A percentile compares a stretch with the other conserved stretches of the same genome.
Conservation (phyloP, 2,329 filamentous ascomycete genomes). For the Exophiala aquamarina region DNA sequence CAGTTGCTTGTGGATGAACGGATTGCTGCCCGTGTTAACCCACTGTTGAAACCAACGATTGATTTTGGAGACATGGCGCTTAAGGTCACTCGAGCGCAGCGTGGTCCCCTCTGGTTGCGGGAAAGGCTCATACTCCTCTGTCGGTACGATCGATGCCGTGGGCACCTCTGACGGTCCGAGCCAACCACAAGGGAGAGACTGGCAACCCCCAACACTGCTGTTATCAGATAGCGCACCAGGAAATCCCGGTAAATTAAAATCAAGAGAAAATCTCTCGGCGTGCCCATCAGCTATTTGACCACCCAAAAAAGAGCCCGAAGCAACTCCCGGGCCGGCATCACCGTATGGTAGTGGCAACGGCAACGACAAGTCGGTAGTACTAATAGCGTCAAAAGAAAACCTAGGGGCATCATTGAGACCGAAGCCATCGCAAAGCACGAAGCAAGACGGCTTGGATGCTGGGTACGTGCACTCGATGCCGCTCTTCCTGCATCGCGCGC, state of each 20-base stretch:
- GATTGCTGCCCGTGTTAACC: constrained; percentile 30
- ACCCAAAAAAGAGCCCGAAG: no score
- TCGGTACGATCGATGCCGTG: no score
- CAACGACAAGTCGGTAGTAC: no score
- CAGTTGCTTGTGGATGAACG: constrained; percentile 34
- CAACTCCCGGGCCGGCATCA: no score
- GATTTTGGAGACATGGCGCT: constrained; percentile 1
- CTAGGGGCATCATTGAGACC: neutral
- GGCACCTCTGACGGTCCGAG: neutral
- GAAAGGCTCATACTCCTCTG: neutral
- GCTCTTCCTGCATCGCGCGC: neutral
- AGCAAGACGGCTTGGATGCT: neutral
- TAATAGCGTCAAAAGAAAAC: no score
- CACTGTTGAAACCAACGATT: constrained; percentile 32
- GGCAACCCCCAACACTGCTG: neutral
- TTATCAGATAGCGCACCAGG: no score
- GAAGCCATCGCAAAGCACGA: constrained; percentile 1
- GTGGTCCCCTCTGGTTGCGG: neutral
- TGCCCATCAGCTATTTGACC: no score
- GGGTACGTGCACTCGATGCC: constrained; percentile 6
- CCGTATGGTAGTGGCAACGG: no score
- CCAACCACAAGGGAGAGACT: no score
- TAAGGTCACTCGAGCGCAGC: neutral
- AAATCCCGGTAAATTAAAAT: neutral
- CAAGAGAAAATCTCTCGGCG: no score